Base-by-base conservation (phyloP, 306 rosid genomes). In the Quercus gilva region DNA sequence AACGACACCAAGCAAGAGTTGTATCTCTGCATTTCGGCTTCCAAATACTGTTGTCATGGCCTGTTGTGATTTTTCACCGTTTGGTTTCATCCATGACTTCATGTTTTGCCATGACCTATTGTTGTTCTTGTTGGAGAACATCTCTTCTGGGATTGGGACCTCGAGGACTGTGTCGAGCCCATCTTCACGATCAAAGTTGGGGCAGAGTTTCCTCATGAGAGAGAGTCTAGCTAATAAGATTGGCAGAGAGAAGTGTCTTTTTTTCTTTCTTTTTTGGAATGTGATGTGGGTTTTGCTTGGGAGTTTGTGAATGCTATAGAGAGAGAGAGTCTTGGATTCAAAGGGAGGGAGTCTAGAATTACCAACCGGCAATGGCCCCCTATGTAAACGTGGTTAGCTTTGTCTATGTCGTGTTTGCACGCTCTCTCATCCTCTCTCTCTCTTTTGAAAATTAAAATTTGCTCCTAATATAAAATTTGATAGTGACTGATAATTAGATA, bases 161-260 rank as follows among this genome's bases (percentile, higher is more conserved):
- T 94, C 98, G n/a, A 94, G 95, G 70, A 94, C 98, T 0, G 98
- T 94, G 55, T 94, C 97, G 64, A 94, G 96, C 3, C 94, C 94
- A 76, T 94, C 94, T 70, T 94, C 98, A 0, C 92, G 86, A 75
- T 94, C 98, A 84, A 87, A 89, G 76, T 94, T 94, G 1, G 97
- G 97, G 77, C 97, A 91, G 1, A 91, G 92, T 85, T 86, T 94
- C 97, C 94, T 94, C 98, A 94, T 94, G 31, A n/a, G 71, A 70
- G 80, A 33, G 56, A 43, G 33, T 65, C 45, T 31, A 51, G 41
- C 20, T 26, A 41, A 41, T 55, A 60, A 19, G 63, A 52, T 10
- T 73, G 74, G 49, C 26, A 17, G 56, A 20, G 26, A 53, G 71
- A 8, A 41, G 45, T 8, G 45, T 41, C 45, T 41, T 41, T 35